These are phyloP conservation scores for Ocimum tenuiflorum DNA, from an alignment of 257 asterid species.

Conservation along the genomic window DNA sequence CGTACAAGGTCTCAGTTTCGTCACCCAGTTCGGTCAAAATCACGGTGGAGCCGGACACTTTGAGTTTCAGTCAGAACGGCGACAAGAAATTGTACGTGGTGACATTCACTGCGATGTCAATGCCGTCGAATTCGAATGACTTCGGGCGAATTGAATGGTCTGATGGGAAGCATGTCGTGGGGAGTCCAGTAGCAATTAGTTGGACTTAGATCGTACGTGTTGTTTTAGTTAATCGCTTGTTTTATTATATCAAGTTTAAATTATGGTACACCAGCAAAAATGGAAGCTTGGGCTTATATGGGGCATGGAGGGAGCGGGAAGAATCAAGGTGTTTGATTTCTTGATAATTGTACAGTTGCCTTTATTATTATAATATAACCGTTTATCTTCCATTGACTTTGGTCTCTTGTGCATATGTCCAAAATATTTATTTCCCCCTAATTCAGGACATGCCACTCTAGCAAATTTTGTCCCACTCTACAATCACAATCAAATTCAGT, in stretches of 20 bases:
- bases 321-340: background rate
- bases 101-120: slow-evolving; percentile 44
- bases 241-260: background rate
- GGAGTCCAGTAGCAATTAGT: slow-evolving; percentile 74
- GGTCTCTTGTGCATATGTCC: too few species aligned
- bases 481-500: too few species aligned
- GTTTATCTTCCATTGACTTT: too few species aligned
- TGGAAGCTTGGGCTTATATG: background rate
- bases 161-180: slow-evolving; percentile 73
- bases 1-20: slow-evolving; percentile 55
- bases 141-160: slow-evolving; percentile 88
- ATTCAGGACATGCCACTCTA: too few species aligned
- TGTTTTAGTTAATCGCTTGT: background rate
- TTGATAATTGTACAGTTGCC: slow-evolving; percentile 22
- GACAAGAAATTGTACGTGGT: slow-evolving; percentile 71
- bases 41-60: slow-evolving; percentile 45
- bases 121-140: slow-evolving; percentile 45
- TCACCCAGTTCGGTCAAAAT: slow-evolving; percentile 40
- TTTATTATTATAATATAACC: slow-evolving; percentile 1
- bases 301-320: background rate
- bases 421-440: too few species aligned
- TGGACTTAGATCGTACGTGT: slow-evolving; percentile 36
- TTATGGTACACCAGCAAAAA: background rate
- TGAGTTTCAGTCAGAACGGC: slow-evolving; percentile 39
- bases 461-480: too few species aligned